A percentile compares a stretch with the other conserved stretches of the same genome.
Evolutionary conservation across 768 basidiomycete genomes (phyloP).

Genomic region (Auriscalpium microsporum): DNA sequence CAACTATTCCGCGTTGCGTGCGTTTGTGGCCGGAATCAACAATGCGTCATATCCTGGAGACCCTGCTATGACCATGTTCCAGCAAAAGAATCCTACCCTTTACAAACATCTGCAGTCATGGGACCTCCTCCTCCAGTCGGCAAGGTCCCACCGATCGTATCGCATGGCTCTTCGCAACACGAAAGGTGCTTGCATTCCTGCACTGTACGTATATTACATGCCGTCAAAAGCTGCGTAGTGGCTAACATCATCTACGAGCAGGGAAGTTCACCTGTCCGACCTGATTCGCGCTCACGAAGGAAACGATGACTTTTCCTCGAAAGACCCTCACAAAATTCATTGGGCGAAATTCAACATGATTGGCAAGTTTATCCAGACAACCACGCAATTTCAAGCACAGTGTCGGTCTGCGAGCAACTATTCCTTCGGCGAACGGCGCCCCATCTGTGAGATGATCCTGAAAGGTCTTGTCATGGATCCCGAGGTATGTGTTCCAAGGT

Average conservation of each 20-base stretch:
- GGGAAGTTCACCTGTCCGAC: conserved; percentile 88
- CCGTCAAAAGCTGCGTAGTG: conserved; percentile 8
- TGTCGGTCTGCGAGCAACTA: conserved; percentile 54
- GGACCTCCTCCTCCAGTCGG: conserved; percentile 76
- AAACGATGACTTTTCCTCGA: conserved; percentile 62
- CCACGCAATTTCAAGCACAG: conserved; percentile 69
- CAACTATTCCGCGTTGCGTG: conserved; percentile 90
- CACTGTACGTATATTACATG: conserved; percentile 39
- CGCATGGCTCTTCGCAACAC: conserved; percentile 80
- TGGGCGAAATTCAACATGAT: conserved; percentile 97
- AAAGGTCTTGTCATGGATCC: conserved; percentile 56
- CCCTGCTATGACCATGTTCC: conserved; percentile 69
- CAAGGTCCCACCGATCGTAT: conserved; percentile 83
- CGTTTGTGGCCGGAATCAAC: conserved; percentile 91
- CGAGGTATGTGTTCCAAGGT: conserved; percentile 38
- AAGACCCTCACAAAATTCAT: conserved; percentile 68
- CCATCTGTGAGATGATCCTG: conserved; percentile 47
- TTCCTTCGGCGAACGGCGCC: conserved; percentile 46
- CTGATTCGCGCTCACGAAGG: conserved; percentile 82
- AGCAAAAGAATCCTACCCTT: conserved; percentile 51
- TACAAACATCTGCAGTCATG: conserved; percentile 76
- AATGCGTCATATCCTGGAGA: conserved; percentile 72
- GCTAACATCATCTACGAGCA: conserved; percentile 21
- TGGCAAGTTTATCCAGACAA: conserved; percentile 73
- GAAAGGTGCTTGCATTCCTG: conserved; percentile 82